Base-by-base conservation (phyloP, 495 filamentous ascomycete genomes). In the Talaromyces trachyspermus region DNA sequence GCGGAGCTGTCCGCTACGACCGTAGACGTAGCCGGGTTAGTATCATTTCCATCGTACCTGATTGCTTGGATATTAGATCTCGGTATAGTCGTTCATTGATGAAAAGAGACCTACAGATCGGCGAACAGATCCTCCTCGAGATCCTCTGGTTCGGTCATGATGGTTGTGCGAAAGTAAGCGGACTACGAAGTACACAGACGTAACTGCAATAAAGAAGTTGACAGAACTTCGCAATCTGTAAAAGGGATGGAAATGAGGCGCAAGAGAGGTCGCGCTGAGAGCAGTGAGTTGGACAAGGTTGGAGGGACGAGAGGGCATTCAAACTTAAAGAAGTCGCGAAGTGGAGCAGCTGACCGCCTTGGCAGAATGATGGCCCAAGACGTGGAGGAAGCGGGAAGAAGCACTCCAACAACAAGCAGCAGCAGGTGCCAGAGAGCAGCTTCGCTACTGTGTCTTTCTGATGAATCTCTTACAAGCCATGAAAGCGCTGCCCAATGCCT, bases 61-160 rank as follows among this genome's bases (percentile, higher is more conserved):
- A 30, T 26, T 33, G 56, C 12, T 56, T 14, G 10, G 14, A 6
- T 23, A 10, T 35, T 25, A 37, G 39, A 49, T 2, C 45, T 44
- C 30, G 37, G 54, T 46, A 38, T 44, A 51, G 40, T 19, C 36
- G n/a, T n/a, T 26, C 23, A 29, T 15, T 18, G 14, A 6, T 5
- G 25, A n/a, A 22, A 2, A 5, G 27, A 19, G 30, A 27, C 89
- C 63, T 76, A 97, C 92, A 98, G 80, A 71, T 98, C 92, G 53
- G 89, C 92, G 64, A 98, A 98, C 59, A 98, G 85, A 77, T 98
- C 92, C 58, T 97, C 94, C 43, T 97, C 94, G 53, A 90, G 82
- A 50, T 90, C 89, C 63, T 94, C 89, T 40, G 80, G 78, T 62
- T 95, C 89, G 19, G 88, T 79, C 89, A 95, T 95, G 48, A 29